phyloP scores from a whole-genome alignment of 495 filamentous ascomycete species.

The Aspergillus diversus region DNA sequence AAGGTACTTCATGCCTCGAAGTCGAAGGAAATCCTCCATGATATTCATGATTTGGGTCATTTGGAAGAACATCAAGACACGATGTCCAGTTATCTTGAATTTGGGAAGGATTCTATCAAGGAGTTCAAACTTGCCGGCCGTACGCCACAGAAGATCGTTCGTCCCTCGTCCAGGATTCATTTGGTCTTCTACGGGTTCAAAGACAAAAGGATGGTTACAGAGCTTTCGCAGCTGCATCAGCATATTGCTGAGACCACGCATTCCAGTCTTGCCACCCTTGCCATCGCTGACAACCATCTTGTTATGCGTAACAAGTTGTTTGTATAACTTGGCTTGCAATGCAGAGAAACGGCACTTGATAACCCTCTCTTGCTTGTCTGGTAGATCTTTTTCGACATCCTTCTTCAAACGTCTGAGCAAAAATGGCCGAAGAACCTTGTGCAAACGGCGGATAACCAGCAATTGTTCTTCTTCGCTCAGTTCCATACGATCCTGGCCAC shows the following conservation, averaged over 20 bases:
- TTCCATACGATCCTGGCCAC: conserved; percentile 97
- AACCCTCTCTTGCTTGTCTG: conserved; percentile 97
- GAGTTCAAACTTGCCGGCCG: conserved; percentile 95
- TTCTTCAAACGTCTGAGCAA: conserved; percentile 97
- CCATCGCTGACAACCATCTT: conserved; percentile 91
- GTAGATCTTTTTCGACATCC: conserved; percentile 97
- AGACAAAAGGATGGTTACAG: conserved; percentile 99
- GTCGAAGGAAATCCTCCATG: conserved; percentile 97
- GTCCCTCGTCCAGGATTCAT: conserved; percentile 88
- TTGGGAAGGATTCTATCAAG: conserved; percentile 92
- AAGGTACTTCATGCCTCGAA: conserved; percentile 79
- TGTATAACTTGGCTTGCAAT: conserved; percentile 89
- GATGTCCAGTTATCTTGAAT: conserved; percentile 84
- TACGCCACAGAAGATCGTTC: conserved; percentile 95
- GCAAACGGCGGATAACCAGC: conserved; percentile 95
- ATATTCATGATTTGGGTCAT: conserved; percentile 99
- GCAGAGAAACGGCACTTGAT: conserved; percentile 99
- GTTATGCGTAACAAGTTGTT: conserved; percentile 93
- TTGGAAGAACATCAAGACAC: conserved; percentile 99
- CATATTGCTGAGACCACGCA: conserved; percentile 98
- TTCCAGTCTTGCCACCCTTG: conserved; percentile 92
- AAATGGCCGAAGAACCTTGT: conserved; percentile 98
- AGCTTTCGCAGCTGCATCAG: conserved; percentile 99
- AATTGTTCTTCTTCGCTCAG: conserved; percentile 98
- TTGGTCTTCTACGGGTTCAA: conserved; percentile 95